Base-by-base conservation (phyloP, 1,284 basidiomycete species). In the Ustanciosporium gigantosporum region DNA sequence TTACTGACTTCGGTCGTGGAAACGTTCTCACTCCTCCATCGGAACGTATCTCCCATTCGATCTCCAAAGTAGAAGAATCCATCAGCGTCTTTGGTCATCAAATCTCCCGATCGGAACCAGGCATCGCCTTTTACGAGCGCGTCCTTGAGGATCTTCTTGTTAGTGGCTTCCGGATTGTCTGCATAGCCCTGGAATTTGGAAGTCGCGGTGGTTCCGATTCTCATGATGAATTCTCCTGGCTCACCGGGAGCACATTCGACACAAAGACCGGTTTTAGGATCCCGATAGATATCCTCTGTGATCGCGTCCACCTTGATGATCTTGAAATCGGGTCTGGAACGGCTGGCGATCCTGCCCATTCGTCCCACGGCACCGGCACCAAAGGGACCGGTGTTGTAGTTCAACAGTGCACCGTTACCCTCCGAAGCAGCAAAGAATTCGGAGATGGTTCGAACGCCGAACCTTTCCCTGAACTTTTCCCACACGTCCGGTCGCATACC, bases 351-450 rank as follows among this genome's bases (percentile, higher is more conserved):
- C 3, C 45, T 31, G 1, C 74, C 78, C 35, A 76, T 58, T 6
- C 68, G 50, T 0, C 78, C 78, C 7, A 79, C 71, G 0, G 78
- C 78, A 7, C 78, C 78, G 2, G 75, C 70, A n/a, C 74, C 78
- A 36, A 74, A 73, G 14, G 66, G 47, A 36, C 76, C 76, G 7
- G 66, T 52, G 58, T 76, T 77, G 67, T 64, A 64, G 57, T 77
- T 76, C 65, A 78, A 46, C 45, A 79, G 43, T 11, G 66, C 72
- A 15, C 68, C 72, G 35, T 76, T 76, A 15, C 74, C 78, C 40
- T 79, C 78, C 25, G 64, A 66, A 15, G 70, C 68, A 3, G 78
- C 78, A 44, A 76, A 79, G 59, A 79, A 79, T 34, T 79, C 78
- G 4, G 65, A 60, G 45, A 79, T 77, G 35, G 46, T 38, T 4